phyloP scores from a whole-genome alignment of 495 filamentous ascomycete species.

The Podospora bellae-mahoneyi region DNA sequence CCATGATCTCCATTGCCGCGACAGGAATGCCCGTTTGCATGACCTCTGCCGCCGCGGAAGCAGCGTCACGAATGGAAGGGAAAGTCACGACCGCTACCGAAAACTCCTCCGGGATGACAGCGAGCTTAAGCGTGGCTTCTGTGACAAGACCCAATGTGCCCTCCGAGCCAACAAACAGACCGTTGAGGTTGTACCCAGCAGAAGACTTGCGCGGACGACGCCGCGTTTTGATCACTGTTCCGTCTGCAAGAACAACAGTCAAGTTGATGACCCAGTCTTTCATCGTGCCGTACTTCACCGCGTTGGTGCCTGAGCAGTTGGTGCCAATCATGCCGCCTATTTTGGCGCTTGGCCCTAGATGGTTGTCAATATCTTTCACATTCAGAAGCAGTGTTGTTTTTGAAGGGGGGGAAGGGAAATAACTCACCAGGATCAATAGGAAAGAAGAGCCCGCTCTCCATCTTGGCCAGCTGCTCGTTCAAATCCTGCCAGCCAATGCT shows the following conservation, averaged over 20 bases:
- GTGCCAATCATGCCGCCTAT: slow-evolving; percentile 78
- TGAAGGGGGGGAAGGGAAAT: neutral
- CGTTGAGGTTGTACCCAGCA: slow-evolving; percentile 76
- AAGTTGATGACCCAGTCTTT: slow-evolving; percentile 82
- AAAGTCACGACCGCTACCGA: slow-evolving; percentile 76
- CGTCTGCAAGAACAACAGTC: slow-evolving; percentile 75
- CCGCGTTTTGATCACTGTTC: slow-evolving; percentile 72
- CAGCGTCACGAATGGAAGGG: slow-evolving; percentile 68
- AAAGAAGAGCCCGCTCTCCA: slow-evolving; percentile 77
- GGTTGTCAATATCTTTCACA: neutral
- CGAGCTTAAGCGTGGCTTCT: slow-evolving; percentile 70
- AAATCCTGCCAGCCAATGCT: slow-evolving; percentile 88
- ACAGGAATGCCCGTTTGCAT: slow-evolving; percentile 71
- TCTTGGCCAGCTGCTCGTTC: slow-evolving; percentile 69
- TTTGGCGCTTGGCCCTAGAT: slow-evolving; percentile 56
- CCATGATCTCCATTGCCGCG: slow-evolving; percentile 79
- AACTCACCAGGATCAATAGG: slow-evolving; percentile 73
- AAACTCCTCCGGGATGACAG: slow-evolving; percentile 67
- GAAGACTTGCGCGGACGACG: slow-evolving; percentile 73
- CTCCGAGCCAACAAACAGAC: slow-evolving; percentile 73
- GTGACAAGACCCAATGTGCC: slow-evolving; percentile 77
- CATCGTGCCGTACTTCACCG: slow-evolving; percentile 80
- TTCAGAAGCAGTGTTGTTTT: neutral
- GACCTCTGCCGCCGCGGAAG: slow-evolving; percentile 63
- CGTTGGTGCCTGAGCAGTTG: slow-evolving; percentile 77